Conservation (phyloP, 2,329 filamentous ascomycete species). For the Fusarium agapanthi region DNA sequence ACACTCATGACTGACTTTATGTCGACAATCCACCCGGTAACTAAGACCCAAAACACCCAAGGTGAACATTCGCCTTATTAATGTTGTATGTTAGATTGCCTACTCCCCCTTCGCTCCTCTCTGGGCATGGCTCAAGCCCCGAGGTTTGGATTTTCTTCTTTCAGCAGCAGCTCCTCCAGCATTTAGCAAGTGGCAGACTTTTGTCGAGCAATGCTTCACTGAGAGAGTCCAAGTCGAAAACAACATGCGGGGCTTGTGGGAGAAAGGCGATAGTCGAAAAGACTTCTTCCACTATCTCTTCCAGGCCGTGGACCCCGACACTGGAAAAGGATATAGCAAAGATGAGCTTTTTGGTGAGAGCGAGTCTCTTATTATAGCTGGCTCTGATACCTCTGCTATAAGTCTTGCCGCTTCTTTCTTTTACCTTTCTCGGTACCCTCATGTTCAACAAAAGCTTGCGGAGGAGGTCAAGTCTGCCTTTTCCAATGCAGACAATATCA, state of each 20-base stretch:
- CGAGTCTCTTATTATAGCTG: conserved; percentile 36
- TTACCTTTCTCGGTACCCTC: conserved; percentile 24
- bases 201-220: conserved; percentile 31
- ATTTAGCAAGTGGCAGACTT: conserved; percentile 27
- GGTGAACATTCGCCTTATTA: neutral
- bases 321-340: conserved; percentile 35
- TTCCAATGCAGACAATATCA: conserved; percentile 14
- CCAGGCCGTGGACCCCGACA: conserved; percentile 33
- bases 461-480: conserved; percentile 18
- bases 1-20: conserved; percentile 25
- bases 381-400: conserved; percentile 32
- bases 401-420: conserved; percentile 28
- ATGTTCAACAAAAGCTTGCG: conserved; percentile 14
- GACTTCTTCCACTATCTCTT: conserved; percentile 41
- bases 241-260: neutral
- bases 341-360: conserved; percentile 39
- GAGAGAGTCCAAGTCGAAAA: conserved; percentile 28
- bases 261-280: conserved; percentile 21
- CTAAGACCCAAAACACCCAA: neutral
- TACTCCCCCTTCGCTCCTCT: conserved; percentile 32
- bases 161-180: conserved; percentile 23
- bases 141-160: conserved; percentile 34
- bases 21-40: conserved; percentile 17
- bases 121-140: conserved; percentile 40
- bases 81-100: conserved; percentile 11